Conservation (phyloP, 2,329 filamentous ascomycete genomes). For the Botryosphaeria dothidea region DNA sequence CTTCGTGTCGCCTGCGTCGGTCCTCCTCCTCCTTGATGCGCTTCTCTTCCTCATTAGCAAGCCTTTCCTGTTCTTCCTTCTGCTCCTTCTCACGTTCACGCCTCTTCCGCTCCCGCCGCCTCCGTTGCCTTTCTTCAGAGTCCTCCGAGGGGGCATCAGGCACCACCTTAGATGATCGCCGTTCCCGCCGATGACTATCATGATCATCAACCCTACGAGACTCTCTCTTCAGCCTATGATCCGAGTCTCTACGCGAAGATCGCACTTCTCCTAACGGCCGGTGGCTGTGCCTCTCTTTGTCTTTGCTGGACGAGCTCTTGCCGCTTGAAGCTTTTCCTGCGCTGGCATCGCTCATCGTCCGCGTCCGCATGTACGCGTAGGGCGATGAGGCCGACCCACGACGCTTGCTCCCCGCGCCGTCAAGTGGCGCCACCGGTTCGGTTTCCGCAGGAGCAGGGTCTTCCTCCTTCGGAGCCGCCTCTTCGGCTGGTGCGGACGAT, state of each 20-base stretch:
- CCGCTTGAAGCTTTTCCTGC: neutral
- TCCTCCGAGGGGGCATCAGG: neutral
- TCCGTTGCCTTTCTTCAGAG: neutral
- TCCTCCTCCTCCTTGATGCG: neutral
- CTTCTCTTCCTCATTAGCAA: slow-evolving; percentile 30
- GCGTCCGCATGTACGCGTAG: neutral
- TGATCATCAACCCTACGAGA: neutral
- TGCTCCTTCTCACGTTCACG: neutral
- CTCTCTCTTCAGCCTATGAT: neutral
- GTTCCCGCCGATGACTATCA: neutral
- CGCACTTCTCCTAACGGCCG: neutral
- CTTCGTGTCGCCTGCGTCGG: neutral
- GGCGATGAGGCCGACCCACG: neutral
- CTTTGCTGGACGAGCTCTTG: neutral
- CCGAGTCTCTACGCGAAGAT: neutral
- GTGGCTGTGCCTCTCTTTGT: neutral
- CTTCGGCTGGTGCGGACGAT: neutral
- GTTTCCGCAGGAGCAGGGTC: neutral
- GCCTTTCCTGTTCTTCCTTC: neutral
- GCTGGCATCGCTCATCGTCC: neutral
- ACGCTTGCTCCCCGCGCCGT: neutral
- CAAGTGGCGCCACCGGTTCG: neutral
- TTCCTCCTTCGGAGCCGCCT: neutral
- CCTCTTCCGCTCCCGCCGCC: neutral
- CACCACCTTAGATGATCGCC: neutral